Evolutionary conservation across 352 stramenopile genomes (phyloP).

Genomic region (Globisporangium mamillatum): DNA sequence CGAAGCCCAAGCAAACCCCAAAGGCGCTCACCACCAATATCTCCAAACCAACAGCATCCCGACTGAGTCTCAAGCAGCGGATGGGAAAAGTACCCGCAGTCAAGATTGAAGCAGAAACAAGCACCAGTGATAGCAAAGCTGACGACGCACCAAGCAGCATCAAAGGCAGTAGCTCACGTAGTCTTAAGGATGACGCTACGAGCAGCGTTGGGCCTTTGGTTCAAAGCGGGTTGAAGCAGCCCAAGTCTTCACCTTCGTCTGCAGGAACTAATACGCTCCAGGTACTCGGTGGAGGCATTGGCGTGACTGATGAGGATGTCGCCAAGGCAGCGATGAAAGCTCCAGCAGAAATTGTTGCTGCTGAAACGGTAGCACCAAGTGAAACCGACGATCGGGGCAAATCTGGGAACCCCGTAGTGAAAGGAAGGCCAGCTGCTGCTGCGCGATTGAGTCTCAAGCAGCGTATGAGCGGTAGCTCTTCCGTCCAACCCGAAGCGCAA

Average conservation of each 20-base stretch:
- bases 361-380: neutral
- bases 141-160: neutral
- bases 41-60: neutral
- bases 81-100: neutral
- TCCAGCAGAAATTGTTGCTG: too few species aligned
- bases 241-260: neutral
- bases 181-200: neutral
- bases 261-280: neutral
- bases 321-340: too few species aligned
- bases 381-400: neutral
- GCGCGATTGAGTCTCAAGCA: conserved; percentile 5
- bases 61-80: conserved; percentile 5
- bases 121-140: neutral
- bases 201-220: neutral
- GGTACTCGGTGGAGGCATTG: neutral
- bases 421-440: neutral
- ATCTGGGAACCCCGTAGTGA: neutral
- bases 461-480: neutral
- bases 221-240: neutral
- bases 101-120: neutral
- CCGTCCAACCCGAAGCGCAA: neutral
- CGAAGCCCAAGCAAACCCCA: neutral
- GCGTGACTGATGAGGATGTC: too few species aligned
- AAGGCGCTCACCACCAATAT: neutral
- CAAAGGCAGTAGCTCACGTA: neutral